Conservation (phyloP, 169 alveolate genomes). For the Plasmodium gonderi region DNA sequence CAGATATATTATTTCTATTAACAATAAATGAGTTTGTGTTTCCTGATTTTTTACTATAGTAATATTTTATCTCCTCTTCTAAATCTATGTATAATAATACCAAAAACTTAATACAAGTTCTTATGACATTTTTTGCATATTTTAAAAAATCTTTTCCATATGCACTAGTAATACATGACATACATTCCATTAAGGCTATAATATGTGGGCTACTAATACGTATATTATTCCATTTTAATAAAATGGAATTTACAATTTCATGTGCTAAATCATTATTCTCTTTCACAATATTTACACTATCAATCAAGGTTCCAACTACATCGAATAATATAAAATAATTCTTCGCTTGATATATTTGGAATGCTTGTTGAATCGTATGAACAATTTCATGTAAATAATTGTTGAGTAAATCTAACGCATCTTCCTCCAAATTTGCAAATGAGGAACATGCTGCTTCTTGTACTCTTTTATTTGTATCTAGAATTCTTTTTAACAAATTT, state of each 20-base stretch:
- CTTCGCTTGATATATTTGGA: slow-evolving; percentile 85
- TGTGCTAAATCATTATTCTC: slow-evolving; percentile 71
- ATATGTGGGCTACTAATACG: slow-evolving; percentile 69
- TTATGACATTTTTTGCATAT: slow-evolving; percentile 72
- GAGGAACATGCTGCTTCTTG: slow-evolving; percentile 95
- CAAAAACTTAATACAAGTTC: slow-evolving; percentile 69
- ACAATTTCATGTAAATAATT: slow-evolving; percentile 84
- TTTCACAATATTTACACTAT: slow-evolving; percentile 75
- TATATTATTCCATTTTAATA: slow-evolving; percentile 43
- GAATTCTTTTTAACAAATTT: slow-evolving; percentile 82
- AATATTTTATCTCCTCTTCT: slow-evolving; percentile 74
- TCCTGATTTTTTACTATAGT: slow-evolving; percentile 34
- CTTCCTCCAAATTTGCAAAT: slow-evolving; percentile 91
- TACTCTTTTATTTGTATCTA: slow-evolving; percentile 92
- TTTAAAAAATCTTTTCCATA: slow-evolving; percentile 73
- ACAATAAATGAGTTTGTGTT: slow-evolving; percentile 28
- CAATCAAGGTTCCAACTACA: slow-evolving; percentile 87
- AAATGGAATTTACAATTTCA: slow-evolving; percentile 61
- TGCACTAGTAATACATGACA: slow-evolving; percentile 75
- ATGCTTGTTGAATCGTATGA: slow-evolving; percentile 83
- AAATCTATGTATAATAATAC: slow-evolving; percentile 69
- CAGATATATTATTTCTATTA: slow-evolving; percentile 58
- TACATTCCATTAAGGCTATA: slow-evolving; percentile 73
- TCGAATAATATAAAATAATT: slow-evolving; percentile 87
- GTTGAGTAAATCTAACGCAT: slow-evolving; percentile 78